Conservation (phyloP, 306 rosid genomes). For the Malus domestica region DNA sequence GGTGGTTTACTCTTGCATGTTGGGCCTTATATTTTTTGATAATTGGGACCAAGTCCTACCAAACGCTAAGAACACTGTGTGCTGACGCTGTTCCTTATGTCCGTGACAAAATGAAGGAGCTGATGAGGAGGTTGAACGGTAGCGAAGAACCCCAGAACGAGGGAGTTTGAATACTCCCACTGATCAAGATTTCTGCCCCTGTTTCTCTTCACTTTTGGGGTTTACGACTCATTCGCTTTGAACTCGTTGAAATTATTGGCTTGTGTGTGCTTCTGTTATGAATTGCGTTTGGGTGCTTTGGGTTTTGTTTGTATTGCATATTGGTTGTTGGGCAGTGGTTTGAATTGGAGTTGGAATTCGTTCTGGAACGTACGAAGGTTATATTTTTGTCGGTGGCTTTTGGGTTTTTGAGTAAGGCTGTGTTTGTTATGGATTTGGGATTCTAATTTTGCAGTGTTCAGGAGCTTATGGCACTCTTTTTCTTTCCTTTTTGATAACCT, state of each 20-base stretch:
- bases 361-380: background rate
- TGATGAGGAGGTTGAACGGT: too few relatives aligned
- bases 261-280: conserved; percentile 5
- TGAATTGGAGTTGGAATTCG: conserved; percentile 15
- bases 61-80: too few relatives aligned
- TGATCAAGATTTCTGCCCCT: conserved; percentile 1
- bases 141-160: too few relatives aligned
- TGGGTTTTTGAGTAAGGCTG: conserved; percentile 1
- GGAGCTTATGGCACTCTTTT: conserved; percentile 5
- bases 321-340: conserved; percentile 1
- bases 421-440: conserved; percentile 11
- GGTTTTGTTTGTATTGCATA: background rate
- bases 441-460: conserved; percentile 6
- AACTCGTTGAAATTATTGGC: background rate
- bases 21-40: too few relatives aligned
- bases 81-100: too few relatives aligned
- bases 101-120: too few relatives aligned
- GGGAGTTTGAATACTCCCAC: background rate
- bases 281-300: background rate
- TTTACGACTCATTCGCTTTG: background rate
- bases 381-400: background rate
- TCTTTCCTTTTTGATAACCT: conserved; percentile 4
- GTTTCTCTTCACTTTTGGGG: too few relatives aligned
- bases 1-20: too few relatives aligned
- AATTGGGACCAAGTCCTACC: too few relatives aligned